Evolutionary conservation across 768 basidiomycete genomes (phyloP).

Genomic region (Naganishia antarctica): DNA sequence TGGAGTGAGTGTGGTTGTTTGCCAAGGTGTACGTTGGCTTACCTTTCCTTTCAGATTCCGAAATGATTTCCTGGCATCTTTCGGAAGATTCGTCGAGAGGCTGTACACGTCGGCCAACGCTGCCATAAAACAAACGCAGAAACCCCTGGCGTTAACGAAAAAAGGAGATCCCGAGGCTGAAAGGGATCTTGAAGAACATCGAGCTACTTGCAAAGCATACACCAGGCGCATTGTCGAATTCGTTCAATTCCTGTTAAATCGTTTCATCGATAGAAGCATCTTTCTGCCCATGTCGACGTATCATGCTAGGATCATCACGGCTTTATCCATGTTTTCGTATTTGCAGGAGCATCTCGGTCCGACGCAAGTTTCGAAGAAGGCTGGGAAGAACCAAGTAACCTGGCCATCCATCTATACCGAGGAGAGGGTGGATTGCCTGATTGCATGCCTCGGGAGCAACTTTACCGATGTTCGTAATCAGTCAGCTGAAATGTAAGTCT

Average conservation of each 20-base stretch:
- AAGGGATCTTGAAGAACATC: neutral
- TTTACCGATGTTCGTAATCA: slow-evolving; percentile 42
- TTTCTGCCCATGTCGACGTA: slow-evolving; percentile 21
- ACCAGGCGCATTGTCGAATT: neutral
- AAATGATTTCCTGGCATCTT: slow-evolving; percentile 13
- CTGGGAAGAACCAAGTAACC: slow-evolving; percentile 5
- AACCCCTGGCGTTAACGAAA: slow-evolving; percentile 3
- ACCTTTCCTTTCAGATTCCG: slow-evolving; percentile 23
- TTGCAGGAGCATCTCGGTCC: neutral
- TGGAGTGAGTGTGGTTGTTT: slow-evolving; percentile 13
- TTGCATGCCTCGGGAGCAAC: slow-evolving; percentile 43
- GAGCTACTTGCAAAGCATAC: neutral
- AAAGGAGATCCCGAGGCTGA: neutral
- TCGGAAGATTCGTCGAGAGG: slow-evolving; percentile 20
- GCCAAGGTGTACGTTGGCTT: neutral
- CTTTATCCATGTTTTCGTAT: slow-evolving; percentile 20
- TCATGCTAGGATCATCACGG: slow-evolving; percentile 25
- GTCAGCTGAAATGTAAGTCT: slow-evolving; percentile 43
- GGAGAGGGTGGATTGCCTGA: slow-evolving; percentile 36
- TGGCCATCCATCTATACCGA: slow-evolving; percentile 30
- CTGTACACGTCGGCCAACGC: slow-evolving; percentile 12
- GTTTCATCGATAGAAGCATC: slow-evolving; percentile 15
- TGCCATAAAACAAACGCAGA: slow-evolving; percentile 10
- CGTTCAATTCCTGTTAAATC: slow-evolving; percentile 1
- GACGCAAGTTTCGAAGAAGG: neutral